Base-by-base conservation (phyloP, 192 early-diverging fungal species). In the Coemansia aciculifera region DNA sequence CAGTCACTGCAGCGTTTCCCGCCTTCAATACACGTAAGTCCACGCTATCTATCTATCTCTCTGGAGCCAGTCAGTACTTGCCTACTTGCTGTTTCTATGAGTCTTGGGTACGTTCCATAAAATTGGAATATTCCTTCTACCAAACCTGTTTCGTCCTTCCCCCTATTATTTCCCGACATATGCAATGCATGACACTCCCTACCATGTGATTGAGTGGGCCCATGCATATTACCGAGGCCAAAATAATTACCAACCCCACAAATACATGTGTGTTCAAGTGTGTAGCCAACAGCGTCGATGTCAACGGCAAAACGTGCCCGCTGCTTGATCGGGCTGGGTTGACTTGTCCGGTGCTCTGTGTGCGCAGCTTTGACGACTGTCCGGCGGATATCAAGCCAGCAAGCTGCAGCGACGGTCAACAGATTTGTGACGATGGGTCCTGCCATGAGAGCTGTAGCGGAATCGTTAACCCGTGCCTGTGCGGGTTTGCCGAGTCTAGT, bases 391-490 rank as follows among this genome's bases (percentile, higher is more conserved):
- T 89, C 23, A 57, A 69, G 21, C 67, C 84, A 5, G 32, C 52
- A 8, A 63, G 52, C 3, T 89, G 86, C 60, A 57, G 64, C 6
- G 2, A 66, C 6, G 56, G 79, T 24, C 66, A 77, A 65, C 64
- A 73, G 61, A 83, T 86, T 48, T 89, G 88, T 72, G 69, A 64
- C 44, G 88, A 89, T 56, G 88, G 86, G 63, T 66, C 74, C 21
- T 89, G 88, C 62, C 78, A 83, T 2, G 27, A 24, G 7, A 71
- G 72, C 38, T 87, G 86, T 52, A 72, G 36, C 4, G 68, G 62
- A 23, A 71, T 87, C 7, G 69, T 36, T 8, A 89, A 89, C 29
- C 72, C 78, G 7, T 89, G 88, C 60, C 54, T 79, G 39, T 89
- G 88, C 71, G 86, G 72, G 1, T 61, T 69, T 44, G 37, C 46